A percentile compares a stretch with the other conserved stretches of the same genome.
phyloP scores from a whole-genome alignment of 108 stramenopile species.

The Cyclotella atomus region DNA sequence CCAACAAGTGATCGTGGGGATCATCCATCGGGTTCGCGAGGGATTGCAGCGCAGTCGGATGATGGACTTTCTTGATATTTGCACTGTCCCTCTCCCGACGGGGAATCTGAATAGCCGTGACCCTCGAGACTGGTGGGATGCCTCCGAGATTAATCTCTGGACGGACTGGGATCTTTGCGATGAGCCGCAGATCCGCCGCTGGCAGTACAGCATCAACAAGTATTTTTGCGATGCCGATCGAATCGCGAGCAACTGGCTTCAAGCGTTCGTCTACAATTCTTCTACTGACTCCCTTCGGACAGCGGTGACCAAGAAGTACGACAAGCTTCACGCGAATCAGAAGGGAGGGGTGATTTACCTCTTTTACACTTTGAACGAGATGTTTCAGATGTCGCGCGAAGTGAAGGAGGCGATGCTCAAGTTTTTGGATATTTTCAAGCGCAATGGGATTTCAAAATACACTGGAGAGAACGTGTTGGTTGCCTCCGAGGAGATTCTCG shows the following conservation, averaged over 20 bases:
- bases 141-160: background rate
- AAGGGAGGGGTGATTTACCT: conserved; percentile 10
- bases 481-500: background rate
- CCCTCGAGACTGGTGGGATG: background rate
- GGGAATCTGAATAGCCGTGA: background rate
- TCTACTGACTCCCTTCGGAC: background rate
- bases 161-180: background rate
- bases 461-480: conserved; percentile 7
- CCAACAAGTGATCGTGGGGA: background rate
- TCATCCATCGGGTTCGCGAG: background rate
- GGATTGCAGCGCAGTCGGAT: background rate
- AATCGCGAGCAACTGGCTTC: background rate
- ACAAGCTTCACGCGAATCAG: background rate
- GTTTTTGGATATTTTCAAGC: conserved; percentile 7
- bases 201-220: background rate
- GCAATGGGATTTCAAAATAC: background rate
- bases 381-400: conserved; percentile 10
- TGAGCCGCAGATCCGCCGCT: background rate
- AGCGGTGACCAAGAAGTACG: background rate
- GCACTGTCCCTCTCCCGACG: background rate
- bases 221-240: background rate
- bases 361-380: conserved; percentile 1
- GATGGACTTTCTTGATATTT: background rate
- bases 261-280: conserved; percentile 2
- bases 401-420: conserved; percentile 1